A percentile compares a stretch with the other conserved stretches of the same genome.
These are phyloP conservation scores for Parascedosporium putredinis DNA, from an alignment of 2,329 filamentous ascomycete genomes.

Conservation along the genomic window DNA sequence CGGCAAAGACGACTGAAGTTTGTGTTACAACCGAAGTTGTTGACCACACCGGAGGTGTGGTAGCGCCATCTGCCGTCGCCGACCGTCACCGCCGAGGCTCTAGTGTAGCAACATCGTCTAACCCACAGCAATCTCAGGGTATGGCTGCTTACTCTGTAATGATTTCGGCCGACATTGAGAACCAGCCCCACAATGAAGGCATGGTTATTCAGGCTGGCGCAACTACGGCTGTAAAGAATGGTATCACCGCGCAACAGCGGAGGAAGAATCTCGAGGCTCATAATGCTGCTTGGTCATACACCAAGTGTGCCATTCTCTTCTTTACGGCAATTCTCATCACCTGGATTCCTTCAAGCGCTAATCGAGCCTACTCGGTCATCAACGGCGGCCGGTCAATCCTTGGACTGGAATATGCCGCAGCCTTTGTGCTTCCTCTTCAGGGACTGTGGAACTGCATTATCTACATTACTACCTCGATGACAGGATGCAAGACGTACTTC, in stretches of 20 bases:
- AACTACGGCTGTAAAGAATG: not conserved
- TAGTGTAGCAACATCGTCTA: slow-evolving; percentile 1
- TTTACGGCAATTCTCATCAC: slow-evolving; percentile 55
- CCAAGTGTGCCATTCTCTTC: slow-evolving; percentile 55
- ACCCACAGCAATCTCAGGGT: slow-evolving; percentile 8
- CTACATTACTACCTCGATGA: slow-evolving; percentile 54
- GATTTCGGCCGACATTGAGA: slow-evolving; percentile 28
- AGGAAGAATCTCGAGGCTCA: slow-evolving; percentile 33
- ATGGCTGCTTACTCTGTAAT: slow-evolving; percentile 37
- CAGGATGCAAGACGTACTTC: slow-evolving; percentile 33
- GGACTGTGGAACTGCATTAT: slow-evolving; percentile 71
- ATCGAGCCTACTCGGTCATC: slow-evolving; percentile 56
- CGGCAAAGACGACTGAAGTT: slow-evolving; percentile 43
- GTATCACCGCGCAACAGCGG: slow-evolving; percentile 6
- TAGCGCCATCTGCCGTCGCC: not conserved
- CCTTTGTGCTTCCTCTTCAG: slow-evolving; percentile 64
- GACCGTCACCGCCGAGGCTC: slow-evolving; percentile 11
- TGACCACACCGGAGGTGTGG: not conserved
- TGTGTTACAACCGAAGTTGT: slow-evolving; percentile 35
- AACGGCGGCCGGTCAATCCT: slow-evolving; percentile 38
- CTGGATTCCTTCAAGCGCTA: slow-evolving; percentile 62
- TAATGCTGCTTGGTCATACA: slow-evolving; percentile 52
- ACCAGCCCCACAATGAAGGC: not conserved
- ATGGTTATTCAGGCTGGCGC: not conserved
- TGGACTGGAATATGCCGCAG: slow-evolving; percentile 52